A percentile compares a stretch with the other conserved stretches of the same genome.
These are phyloP conservation scores for Auricularia sp. DNA, from an alignment of 768 basidiomycete genomes.

Conservation along the genomic window DNA sequence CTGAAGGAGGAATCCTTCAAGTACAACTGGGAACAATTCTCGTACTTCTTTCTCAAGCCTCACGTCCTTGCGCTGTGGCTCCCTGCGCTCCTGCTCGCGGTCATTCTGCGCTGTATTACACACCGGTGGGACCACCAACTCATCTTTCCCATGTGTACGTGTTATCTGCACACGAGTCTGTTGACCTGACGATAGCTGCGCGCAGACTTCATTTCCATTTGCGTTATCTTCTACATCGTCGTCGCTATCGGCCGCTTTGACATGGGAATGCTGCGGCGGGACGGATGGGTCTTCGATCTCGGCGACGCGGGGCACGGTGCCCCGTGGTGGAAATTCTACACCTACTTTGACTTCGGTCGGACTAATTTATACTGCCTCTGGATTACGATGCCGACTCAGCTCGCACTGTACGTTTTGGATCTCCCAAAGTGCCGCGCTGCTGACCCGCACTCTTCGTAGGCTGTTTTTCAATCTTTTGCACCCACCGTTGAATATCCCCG, in stretches of 20 bases:
- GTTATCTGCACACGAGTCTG: neutral
- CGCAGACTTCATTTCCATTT: constrained; percentile 72
- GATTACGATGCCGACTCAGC: constrained; percentile 85
- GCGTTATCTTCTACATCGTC: constrained; percentile 73
- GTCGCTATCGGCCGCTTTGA: constrained; percentile 54
- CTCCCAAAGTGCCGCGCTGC: neutral
- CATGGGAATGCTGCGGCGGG: constrained; percentile 44
- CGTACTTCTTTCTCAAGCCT: constrained; percentile 52
- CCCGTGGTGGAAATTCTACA: constrained; percentile 81
- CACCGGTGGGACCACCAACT: constrained; percentile 75
- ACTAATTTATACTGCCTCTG: constrained; percentile 60
- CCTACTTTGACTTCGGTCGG: constrained; percentile 55
- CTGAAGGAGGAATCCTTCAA: constrained; percentile 70
- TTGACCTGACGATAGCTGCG: neutral
- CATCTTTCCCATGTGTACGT: constrained; percentile 79
- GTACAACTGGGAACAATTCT: constrained; percentile 54
- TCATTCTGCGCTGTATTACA: constrained; percentile 72
- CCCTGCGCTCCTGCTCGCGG: constrained; percentile 65
- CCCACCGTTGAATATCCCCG: constrained; percentile 82
- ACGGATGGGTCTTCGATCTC: constrained; percentile 86
- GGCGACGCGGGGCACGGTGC: constrained; percentile 28
- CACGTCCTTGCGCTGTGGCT: constrained; percentile 70
- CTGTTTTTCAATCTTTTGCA: constrained; percentile 80
- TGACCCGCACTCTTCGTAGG: constrained; percentile 24
- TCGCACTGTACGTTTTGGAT: constrained; percentile 60